Percentiles rank a stretch among this genome's conserved stretches.
These are phyloP conservation scores for Cladosporium halotolerans DNA, from an alignment of 2,329 filamentous ascomycete genomes.

Conservation along the genomic window DNA sequence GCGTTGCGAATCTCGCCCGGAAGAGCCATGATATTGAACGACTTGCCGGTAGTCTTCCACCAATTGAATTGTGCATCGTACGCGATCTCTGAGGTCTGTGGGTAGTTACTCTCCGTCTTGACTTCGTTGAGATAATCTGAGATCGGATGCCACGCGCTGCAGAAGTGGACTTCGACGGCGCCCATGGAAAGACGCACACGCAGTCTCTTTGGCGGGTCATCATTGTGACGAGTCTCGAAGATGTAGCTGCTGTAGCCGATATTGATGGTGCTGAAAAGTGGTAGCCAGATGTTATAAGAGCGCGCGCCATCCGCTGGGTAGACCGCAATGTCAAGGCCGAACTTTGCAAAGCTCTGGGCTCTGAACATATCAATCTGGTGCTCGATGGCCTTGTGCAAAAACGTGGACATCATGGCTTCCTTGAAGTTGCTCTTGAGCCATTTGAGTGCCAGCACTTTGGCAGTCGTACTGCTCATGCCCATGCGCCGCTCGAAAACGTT, in stretches of 20 bases:
- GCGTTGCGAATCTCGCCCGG: slow-evolving; percentile 13
- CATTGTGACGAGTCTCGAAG: not conserved
- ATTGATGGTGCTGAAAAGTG: not conserved
- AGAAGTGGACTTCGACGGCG: not conserved
- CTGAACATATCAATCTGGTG: not conserved
- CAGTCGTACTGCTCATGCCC: not conserved
- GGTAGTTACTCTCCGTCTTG: not conserved
- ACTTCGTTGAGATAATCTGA: not conserved
- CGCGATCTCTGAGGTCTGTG: not conserved
- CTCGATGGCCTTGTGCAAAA: not conserved
- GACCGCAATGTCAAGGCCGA: not conserved
- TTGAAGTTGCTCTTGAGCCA: not conserved
- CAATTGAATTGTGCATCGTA: slow-evolving; percentile 4
- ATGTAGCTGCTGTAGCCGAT: not conserved
- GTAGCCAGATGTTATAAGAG: not conserved
- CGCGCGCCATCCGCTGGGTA: not conserved
- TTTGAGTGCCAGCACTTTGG: not conserved
- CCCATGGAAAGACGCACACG: not conserved
- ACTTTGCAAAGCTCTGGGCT: not conserved
- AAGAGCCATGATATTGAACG: slow-evolving; percentile 11
- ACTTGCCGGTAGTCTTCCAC: slow-evolving; percentile 12
- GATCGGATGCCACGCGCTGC: not conserved
- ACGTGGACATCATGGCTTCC: not conserved
- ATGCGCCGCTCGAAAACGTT: not conserved
- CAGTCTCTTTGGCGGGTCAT: not conserved